Percentiles rank a stretch among this genome's conserved stretches.
phyloP scores from a whole-genome alignment of 2,329 filamentous ascomycete genomes.

The Fusarium keratoplasticum region DNA sequence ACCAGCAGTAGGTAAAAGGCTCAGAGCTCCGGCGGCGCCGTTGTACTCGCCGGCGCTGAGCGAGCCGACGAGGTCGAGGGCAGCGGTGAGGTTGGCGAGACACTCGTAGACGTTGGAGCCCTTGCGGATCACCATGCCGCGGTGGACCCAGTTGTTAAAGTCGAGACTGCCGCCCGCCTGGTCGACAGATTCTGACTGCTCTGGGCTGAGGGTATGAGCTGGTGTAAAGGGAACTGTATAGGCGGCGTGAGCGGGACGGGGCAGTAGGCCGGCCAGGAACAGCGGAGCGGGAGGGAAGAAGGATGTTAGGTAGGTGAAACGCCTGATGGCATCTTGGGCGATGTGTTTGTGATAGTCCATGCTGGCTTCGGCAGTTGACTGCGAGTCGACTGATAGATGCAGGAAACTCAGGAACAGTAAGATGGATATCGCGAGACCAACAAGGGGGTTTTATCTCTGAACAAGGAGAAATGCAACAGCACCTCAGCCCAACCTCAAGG shows the following conservation, averaged over 20 bases:
- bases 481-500: background rate
- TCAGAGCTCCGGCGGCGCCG: background rate
- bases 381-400: background rate
- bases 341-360: background rate
- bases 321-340: background rate
- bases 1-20: background rate
- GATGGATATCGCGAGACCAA: background rate
- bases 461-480: background rate
- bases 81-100: background rate
- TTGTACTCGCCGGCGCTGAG: background rate
- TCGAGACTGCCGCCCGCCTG: background rate
- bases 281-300: background rate
- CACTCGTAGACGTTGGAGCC: background rate
- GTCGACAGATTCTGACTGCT: background rate
- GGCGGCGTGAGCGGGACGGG: background rate
- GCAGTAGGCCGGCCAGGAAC: background rate
- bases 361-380: background rate
- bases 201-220: background rate
- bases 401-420: background rate
- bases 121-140: background rate
- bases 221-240: background rate
- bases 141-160: background rate
- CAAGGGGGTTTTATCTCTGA: background rate
- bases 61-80: background rate
- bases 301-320: background rate